A percentile compares a stretch with the other conserved stretches of the same genome.
Conservation (phyloP, 129 eudicot species). For the Pulicaria dysenterica region DNA sequence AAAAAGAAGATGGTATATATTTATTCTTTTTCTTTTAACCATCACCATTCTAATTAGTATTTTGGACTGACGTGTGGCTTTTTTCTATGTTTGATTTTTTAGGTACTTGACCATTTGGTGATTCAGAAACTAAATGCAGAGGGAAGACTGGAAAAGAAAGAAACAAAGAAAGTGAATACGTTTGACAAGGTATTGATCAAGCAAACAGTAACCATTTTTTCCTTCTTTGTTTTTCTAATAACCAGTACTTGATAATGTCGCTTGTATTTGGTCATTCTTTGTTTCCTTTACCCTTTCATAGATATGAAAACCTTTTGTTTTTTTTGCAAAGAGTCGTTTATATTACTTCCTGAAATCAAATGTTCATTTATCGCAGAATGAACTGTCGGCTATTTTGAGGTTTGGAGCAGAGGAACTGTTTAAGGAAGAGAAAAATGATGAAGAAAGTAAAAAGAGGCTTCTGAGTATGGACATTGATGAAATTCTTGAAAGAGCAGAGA, state of each 20-base stretch:
- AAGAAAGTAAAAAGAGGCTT: slow-evolving; percentile 88
- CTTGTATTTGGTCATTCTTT: no score
- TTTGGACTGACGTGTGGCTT: background rate
- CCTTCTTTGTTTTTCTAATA: background rate
- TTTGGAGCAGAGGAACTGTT: slow-evolving; percentile 98
- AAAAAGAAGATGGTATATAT: slow-evolving; percentile 81
- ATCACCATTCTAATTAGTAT: no score
- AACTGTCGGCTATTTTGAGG: slow-evolving; percentile 93
- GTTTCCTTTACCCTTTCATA: no score
- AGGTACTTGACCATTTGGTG: slow-evolving; percentile 95
- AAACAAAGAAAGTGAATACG: slow-evolving; percentile 75
- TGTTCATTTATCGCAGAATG: slow-evolving; percentile 56
- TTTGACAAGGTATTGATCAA: slow-evolving; percentile 84
- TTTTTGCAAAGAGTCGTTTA: background rate
- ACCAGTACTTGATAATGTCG: background rate
- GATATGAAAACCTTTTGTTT: background rate
- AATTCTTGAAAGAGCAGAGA: slow-evolving; percentile 97
- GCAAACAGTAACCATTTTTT: no score
- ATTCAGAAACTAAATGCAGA: slow-evolving; percentile 91
- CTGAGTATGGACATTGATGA: slow-evolving; percentile 92
- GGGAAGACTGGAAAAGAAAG: slow-evolving; percentile 89
- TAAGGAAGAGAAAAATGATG: slow-evolving; percentile 94
- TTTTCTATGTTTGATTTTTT: background rate
- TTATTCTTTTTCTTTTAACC: background rate
- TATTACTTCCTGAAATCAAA: background rate